phyloP scores from a whole-genome alignment of 208 protist species.

The Acanthamoeba healyi region DNA sequence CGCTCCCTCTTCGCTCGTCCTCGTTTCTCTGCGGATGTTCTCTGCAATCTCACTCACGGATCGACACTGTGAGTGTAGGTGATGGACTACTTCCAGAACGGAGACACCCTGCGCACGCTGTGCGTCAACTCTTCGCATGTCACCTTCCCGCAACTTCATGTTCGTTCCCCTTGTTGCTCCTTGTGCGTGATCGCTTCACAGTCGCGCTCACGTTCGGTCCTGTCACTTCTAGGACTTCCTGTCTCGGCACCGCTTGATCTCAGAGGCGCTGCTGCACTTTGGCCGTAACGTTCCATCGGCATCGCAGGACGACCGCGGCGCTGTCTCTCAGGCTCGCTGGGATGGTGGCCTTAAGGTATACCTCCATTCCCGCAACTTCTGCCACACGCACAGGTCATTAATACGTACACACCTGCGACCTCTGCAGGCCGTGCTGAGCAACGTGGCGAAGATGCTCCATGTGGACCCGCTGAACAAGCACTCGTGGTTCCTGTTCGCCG shows the following conservation, averaged over 20 bases:
- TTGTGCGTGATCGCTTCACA: too few relatives aligned
- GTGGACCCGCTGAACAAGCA: slow-evolving; percentile 21
- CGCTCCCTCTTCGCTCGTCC: background rate
- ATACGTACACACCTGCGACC: background rate
- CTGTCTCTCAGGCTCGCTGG: background rate
- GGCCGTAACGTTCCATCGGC: background rate
- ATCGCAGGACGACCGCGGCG: background rate
- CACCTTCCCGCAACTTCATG: slow-evolving; percentile 23
- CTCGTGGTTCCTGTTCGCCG: slow-evolving; percentile 27
- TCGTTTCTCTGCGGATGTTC: background rate
- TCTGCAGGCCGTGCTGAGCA: background rate
- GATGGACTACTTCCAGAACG: slow-evolving; percentile 56
- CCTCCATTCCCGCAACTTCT: too few relatives aligned
- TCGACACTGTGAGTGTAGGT: background rate
- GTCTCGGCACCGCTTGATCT: background rate
- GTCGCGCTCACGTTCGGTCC: background rate
- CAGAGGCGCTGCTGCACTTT: background rate
- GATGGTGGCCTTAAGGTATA: slow-evolving; percentile 31
- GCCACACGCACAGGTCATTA: too few relatives aligned
- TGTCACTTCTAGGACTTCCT: background rate
- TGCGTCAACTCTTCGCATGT: background rate
- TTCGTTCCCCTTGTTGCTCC: background rate
- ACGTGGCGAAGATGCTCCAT: slow-evolving; percentile 7
- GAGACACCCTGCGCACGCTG: slow-evolving; percentile 8
- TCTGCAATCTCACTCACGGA: too few relatives aligned